phyloP scores from a whole-genome alignment of 1,284 basidiomycete genomes.

The Chalciporus piperatoides region DNA sequence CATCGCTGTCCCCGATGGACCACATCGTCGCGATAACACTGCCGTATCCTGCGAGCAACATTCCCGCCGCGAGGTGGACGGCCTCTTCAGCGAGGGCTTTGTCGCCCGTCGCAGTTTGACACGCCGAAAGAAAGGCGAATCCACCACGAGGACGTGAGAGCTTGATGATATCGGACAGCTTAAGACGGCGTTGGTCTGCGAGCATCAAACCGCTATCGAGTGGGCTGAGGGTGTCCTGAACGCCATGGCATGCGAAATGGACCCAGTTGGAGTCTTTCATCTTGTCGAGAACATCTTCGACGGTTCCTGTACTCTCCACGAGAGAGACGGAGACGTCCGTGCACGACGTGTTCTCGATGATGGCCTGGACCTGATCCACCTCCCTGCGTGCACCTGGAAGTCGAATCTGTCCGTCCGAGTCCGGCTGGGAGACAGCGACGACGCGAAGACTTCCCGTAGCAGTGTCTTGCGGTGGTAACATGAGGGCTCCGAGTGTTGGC shows the following conservation, averaged over 20 bases:
- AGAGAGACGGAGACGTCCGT: neutral
- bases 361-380: neutral
- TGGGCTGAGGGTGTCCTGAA: neutral
- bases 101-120: neutral
- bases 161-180: neutral
- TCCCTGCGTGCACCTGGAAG: slow-evolving; percentile 1
- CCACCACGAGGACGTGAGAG: neutral
- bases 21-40: neutral
- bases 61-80: neutral
- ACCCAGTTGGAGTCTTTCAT: neutral
- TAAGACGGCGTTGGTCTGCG: neutral
- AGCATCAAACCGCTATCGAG: slow-evolving; percentile 1
- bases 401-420: neutral
- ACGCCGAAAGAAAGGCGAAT: neutral
- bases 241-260: slow-evolving; percentile 1
- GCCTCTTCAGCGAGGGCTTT: neutral
- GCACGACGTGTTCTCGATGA: neutral
- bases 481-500: neutral
- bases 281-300: slow-evolving; percentile 1
- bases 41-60: neutral
- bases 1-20: neutral
- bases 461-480: neutral
- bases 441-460: neutral
- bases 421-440: neutral
- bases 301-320: neutral